These are phyloP conservation scores for Leucosporidium creatinivorum DNA, from an alignment of 768 basidiomycete genomes.

Conservation along the genomic window DNA sequence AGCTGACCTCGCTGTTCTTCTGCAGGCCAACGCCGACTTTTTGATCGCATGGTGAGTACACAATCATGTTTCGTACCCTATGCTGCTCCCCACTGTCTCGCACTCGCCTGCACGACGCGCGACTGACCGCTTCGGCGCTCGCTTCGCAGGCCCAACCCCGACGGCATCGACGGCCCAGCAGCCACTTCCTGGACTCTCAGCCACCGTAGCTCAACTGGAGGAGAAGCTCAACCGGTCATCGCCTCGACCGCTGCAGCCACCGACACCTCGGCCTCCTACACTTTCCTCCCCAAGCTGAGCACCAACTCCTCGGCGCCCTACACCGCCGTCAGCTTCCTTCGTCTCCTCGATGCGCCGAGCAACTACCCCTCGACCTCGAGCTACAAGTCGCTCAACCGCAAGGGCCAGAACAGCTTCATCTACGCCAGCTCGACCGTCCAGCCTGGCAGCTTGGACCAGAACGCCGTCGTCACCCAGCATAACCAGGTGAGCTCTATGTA, in stretches of 20 bases:
- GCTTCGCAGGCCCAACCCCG: neutral
- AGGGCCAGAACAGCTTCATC: neutral
- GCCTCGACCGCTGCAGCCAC: neutral
- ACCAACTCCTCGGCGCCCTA: conserved; percentile 1
- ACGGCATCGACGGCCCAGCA: neutral
- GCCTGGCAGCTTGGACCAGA: neutral
- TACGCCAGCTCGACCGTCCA: conserved; percentile 6
- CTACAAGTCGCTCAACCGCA: neutral
- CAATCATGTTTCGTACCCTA: too few relatives aligned
- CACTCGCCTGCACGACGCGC: too few relatives aligned
- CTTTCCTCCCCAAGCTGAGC: conserved; percentile 15
- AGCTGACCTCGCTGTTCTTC: neutral
- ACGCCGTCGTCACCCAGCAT: conserved; percentile 8
- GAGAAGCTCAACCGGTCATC: conserved; percentile 2
- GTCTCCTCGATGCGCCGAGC: neutral
- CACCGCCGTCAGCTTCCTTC: conserved; percentile 10
- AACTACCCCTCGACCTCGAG: conserved; percentile 1
- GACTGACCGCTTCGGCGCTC: too few relatives aligned
- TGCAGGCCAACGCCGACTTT: conserved; percentile 23
- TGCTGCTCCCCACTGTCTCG: too few relatives aligned
- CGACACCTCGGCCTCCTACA: neutral
- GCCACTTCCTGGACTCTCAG: conserved; percentile 10
- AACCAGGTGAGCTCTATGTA: conserved; percentile 16
- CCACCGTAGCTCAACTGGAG: conserved; percentile 1
- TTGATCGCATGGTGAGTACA: conserved; percentile 12